A percentile compares a stretch with the other conserved stretches of the same genome.
phyloP scores from a whole-genome alignment of 768 basidiomycete species.

The Galerina marginata region DNA sequence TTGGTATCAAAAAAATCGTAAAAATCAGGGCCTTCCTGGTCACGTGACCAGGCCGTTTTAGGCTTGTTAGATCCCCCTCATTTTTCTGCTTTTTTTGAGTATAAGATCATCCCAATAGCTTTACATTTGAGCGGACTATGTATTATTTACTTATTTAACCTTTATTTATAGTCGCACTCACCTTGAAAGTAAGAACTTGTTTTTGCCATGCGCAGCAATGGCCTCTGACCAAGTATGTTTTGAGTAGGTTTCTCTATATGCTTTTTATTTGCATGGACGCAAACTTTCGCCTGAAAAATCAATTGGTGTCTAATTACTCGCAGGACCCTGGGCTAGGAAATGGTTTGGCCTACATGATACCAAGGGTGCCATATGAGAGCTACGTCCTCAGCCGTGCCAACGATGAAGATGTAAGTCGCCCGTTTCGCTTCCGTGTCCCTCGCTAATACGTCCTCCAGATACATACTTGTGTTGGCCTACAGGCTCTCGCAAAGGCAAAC shows the following conservation, averaged over 20 bases:
- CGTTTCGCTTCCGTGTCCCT: not conserved
- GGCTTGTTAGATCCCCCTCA: too few relatives aligned
- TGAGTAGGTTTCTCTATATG: not conserved
- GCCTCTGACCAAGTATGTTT: too few relatives aligned
- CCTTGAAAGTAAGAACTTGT: too few relatives aligned
- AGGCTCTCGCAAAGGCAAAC: not conserved
- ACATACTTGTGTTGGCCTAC: not conserved
- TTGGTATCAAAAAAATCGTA: too few relatives aligned
- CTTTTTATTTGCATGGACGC: not conserved
- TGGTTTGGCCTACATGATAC: not conserved
- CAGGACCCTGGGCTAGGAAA: not conserved
- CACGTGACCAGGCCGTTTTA: too few relatives aligned
- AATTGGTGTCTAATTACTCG: conserved; percentile 1
- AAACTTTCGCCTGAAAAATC: not conserved
- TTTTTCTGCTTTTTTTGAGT: too few relatives aligned
- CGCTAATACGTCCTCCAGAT: not conserved
- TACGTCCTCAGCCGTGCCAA: not conserved
- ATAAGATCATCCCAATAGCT: too few relatives aligned
- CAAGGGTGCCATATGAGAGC: not conserved
- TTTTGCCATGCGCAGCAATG: too few relatives aligned
- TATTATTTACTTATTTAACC: too few relatives aligned
- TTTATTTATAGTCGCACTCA: too few relatives aligned
- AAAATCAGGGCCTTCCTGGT: too few relatives aligned
- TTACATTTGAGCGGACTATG: too few relatives aligned
- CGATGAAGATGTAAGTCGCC: not conserved